Evolutionary conservation across 441 rosid species (phyloP), one percentile per base, ranked within the genome.

Genomic region (Syzygium syzygioides): DNA sequence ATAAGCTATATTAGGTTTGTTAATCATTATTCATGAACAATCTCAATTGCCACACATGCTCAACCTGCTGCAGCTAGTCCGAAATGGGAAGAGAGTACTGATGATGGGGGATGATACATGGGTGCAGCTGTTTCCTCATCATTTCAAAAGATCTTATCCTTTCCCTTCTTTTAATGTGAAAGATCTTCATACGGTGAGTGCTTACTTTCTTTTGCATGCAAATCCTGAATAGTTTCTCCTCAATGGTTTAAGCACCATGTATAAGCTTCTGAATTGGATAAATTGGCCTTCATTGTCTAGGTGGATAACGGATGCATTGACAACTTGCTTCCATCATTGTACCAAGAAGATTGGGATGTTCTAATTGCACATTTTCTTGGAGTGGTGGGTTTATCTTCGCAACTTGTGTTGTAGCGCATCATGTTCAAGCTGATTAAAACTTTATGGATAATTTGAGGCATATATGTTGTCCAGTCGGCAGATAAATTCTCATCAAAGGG

Each of bases 51-150:
- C 17, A 37, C 83, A 37, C 28, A 71, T 71, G 28, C 83, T 71
- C 52, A 71, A 37, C 89, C 55, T 53, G 83, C 79, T 93, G 87
- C 92, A 98, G 99, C 88, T 98, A 93, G 94, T 91, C 91, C 86
- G 64, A 85, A 98, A 95, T 92, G 99, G 99, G 89, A 98, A 98
- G 93, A 91, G 96, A 68, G 95, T 96, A 79, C 93, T 97, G 90
- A 94, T 97, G 98, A 97, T 98, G 99, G 99, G 99, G 52, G 99
- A 98, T 87, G 99, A 97, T 91, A 97, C 99, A 54, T 97, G 99
- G 99, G 92, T 94, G 56, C 98, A 96, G 90, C 87, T 98, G 91
- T 98, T 97, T 94, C 99, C 99, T 86, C 86, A 94, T 89, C 99
- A 98, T 89, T 97, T 98, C 88, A 95, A 91, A 62, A 94, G 91